Evolutionary conservation across 1,284 basidiomycete species (phyloP), one percentile per base, ranked within the genome.

Genomic region (Leccinum proximum): DNA sequence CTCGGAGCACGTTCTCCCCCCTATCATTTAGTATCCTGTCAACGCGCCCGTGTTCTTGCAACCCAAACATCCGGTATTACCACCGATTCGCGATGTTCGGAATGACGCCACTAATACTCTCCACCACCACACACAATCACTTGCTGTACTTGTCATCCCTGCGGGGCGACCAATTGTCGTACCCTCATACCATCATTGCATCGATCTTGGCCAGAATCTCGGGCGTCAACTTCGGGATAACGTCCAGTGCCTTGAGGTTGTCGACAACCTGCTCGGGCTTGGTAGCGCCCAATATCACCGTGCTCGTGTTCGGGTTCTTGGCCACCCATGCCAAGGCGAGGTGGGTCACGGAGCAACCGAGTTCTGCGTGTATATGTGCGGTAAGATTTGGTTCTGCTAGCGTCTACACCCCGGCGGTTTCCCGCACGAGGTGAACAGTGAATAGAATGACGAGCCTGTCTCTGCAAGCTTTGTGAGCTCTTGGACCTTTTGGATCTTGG

Each of bases 311-410:
- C n/a, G 85, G 83, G 74, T 91, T 88, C 68, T 79, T 82, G 6
- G 88, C 85, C 4, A 89, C 81, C 91, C 92, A 94, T 5, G 92
- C 92, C 45, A 94, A 81, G 1, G 92, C 88, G 45, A 96, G 82
- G 62, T 85, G 84, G 35, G 85, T 79, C 64, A 86, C 82, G 45
- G 79, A 84, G 68, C 83, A 84, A 48, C 80, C 82, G 14, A 89
- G 78, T 70, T 85, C 83, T 83, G 71, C 56, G 56, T 30, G 59
- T 33, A 58, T 40, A 57, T 57, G 30, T 7, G 18, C 7, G 11
- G 57, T 58, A 37, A 35, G 35, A 58, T 22, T 22, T 35, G 18
- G 35, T 61, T 67, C 60, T 67, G 62, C 38, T 11, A 26, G 48
- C 62, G 30, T 9, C 26, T 30, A 54, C 22, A 26, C 53, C 22